These are phyloP conservation scores for Saturnispora mendoncae DNA, from an alignment of 805 yeast species.

Conservation along the genomic window DNA sequence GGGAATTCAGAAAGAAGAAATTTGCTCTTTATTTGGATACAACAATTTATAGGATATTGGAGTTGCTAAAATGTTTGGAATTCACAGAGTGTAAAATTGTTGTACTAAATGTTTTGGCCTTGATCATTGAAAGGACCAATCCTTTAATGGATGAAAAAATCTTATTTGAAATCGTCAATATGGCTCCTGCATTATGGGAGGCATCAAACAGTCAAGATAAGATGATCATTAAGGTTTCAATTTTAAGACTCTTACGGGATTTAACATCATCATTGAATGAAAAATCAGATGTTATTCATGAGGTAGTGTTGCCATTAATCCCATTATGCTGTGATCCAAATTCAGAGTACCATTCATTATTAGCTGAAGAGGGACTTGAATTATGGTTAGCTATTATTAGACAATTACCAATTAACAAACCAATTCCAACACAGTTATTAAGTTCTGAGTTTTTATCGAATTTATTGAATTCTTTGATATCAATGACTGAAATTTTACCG, in stretches of 20 bases:
- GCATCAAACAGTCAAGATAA: constrained; percentile 36
- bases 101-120: constrained; percentile 57
- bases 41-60: constrained; percentile 41
- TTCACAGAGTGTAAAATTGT: constrained; percentile 71
- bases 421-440: constrained; percentile 32
- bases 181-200: constrained; percentile 76
- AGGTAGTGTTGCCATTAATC: constrained; percentile 58
- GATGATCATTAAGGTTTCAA: constrained; percentile 40
- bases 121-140: constrained; percentile 53
- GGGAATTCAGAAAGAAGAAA: constrained; percentile 66
- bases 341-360: constrained; percentile 44
- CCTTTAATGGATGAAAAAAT: constrained; percentile 49
- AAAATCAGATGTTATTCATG: constrained; percentile 39
- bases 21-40: constrained; percentile 59
- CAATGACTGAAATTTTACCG: constrained; percentile 69
- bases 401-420: constrained; percentile 39
- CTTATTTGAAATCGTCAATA: constrained; percentile 39
- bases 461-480: constrained; percentile 49
- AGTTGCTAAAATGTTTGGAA: constrained; percentile 40
- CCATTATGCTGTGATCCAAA: constrained; percentile 51
- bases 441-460: constrained; percentile 36
- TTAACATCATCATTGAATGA: constrained; percentile 48
- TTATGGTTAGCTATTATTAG: constrained; percentile 68
- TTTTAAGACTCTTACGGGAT: constrained; percentile 49
- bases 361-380: constrained; percentile 82